Evolutionary conservation across 2,329 filamentous ascomycete genomes (phyloP), one percentile per base, ranked within the genome.

Genomic region (Knoxdaviesia capensis): DNA sequence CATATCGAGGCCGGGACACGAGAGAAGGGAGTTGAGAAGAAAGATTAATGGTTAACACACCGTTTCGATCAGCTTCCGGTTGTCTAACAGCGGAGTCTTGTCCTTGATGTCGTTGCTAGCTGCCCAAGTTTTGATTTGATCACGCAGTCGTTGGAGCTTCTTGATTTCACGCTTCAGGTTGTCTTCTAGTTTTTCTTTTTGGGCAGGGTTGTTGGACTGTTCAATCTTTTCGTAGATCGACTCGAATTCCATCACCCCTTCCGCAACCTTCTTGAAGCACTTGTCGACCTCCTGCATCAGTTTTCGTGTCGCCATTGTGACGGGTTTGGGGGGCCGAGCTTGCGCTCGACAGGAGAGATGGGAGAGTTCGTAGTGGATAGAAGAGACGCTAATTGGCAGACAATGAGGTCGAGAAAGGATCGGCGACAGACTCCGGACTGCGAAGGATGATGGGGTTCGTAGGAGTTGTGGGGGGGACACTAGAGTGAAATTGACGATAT

Each of bases 71-170:
- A 92, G 72, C 65, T 87, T 90, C 58, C 90, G 75, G 61, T 98
- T 79, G 55, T 98, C 90, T 55, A 94, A 65, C 57, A 98, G 64
- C 52, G 88, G 88, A 59, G 82, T 81, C 70, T 98, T 98, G 69
- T 98, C 90, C 70, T 98, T 98, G 74, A 98, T 93, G 59, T 98
- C 90, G 67, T 94, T 94, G 63, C 84, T 87, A 44, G 86, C 83
- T 3, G 88, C 87, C 90, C 90, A 98, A 71, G 88, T 92, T 68
- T 98, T 98, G 68, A 98, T 96, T 68, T 96, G 90, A 61, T 98
- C 90, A 56, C 90, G 81, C 60, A 90, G 79, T 54, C 90, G 75
- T 63, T 98, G 90, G 44, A 98, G 77, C 71, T 98, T 98, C 77
- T 98, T 98, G 73, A 96, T 96, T 65, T 98, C 90, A 58, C 90